phyloP scores from a whole-genome alignment of 129 eudicot species.

The Deinandra increscens region DNA sequence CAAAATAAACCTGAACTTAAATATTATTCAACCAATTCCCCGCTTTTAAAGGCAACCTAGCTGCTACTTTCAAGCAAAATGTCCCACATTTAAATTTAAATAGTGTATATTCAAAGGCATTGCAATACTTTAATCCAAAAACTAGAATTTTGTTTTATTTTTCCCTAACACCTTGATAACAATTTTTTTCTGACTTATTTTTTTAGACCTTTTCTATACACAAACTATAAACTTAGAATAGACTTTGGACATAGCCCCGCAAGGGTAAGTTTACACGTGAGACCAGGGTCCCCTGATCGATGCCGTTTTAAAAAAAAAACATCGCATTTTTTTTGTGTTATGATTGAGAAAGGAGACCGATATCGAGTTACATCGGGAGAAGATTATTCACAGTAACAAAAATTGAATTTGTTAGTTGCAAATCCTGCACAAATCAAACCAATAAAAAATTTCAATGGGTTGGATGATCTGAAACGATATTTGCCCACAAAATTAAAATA shows the following conservation, averaged over 20 bases:
- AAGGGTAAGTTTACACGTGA: too few species aligned
- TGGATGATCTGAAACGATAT: too few species aligned
- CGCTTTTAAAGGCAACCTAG: conserved; percentile 11
- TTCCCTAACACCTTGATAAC: conserved; percentile 18
- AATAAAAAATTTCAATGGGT: too few species aligned
- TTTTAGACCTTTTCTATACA: conserved; percentile 34
- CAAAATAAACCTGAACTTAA: not conserved
- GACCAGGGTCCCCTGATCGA: too few species aligned
- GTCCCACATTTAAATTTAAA: not conserved
- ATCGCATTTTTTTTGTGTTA: not conserved
- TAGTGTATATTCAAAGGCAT: conserved; percentile 2
- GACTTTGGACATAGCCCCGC: too few species aligned
- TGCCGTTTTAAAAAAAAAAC: conserved; percentile 15
- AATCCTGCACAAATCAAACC: too few species aligned
- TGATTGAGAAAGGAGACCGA: not conserved
- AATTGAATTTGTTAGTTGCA: conserved; percentile 78
- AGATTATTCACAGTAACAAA: conserved; percentile 61
- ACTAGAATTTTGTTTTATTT: conserved; percentile 17
- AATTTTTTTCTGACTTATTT: conserved; percentile 20
- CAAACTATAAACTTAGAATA: conserved; percentile 29
- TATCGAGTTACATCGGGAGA: conserved; percentile 58
- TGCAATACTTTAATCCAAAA: conserved; percentile 18
- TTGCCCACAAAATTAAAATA: too few species aligned
- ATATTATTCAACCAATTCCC: conserved; percentile 3
- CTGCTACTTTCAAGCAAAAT: conserved; percentile 8